Percentiles rank a stretch among this genome's conserved stretches.
Conservation (phyloP, 345 rosid genomes). For the Gossypium mustelinum region DNA sequence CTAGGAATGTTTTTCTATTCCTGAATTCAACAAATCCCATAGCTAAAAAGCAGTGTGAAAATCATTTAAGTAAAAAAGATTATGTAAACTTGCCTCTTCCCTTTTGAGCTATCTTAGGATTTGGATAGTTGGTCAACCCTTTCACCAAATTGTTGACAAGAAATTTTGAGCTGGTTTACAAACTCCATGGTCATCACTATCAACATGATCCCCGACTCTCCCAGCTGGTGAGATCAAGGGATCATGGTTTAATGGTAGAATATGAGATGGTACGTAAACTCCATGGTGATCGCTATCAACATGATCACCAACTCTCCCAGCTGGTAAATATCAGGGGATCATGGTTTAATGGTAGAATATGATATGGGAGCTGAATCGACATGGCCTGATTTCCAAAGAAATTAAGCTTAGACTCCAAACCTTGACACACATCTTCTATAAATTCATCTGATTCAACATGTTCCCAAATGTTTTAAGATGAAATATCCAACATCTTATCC, state of each 20-base stretch:
- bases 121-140: conserved; percentile 19
- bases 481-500: conserved; percentile 4
- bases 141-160: conserved; percentile 19
- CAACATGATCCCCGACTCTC: no score
- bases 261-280: no score
- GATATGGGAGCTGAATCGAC: neutral
- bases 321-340: neutral
- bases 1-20: conserved; percentile 19
- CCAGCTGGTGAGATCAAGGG: no score
- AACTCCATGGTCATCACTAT: no score
- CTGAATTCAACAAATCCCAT: conserved; percentile 17
- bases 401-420: neutral
- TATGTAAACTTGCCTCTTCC: conserved; percentile 22
- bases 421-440: neutral
- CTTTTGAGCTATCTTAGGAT: conserved; percentile 24
- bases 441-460: conserved; percentile 13
- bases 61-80: neutral
- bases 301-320: no score
- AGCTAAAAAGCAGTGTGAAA: neutral
- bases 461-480: neutral
- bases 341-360: neutral
- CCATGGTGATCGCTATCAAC: no score
- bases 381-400: neutral
- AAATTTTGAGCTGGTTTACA: neutral
- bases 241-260: no score